phyloP scores from a whole-genome alignment of 176 grass and related monocot species.

The Secale cereale region DNA sequence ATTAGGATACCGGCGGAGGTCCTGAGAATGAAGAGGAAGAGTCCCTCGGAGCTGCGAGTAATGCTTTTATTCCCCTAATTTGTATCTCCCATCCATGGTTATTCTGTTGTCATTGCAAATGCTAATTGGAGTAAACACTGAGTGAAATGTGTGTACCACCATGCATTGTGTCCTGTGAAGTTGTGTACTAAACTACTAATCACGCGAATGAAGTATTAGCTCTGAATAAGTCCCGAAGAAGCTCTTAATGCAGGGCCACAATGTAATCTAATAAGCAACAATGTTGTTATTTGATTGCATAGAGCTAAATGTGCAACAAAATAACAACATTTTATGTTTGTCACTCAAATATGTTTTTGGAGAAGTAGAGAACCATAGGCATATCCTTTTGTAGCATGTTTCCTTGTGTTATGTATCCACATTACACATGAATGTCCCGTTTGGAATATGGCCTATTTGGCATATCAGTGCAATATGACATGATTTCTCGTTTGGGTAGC shows the following conservation, averaged over 20 bases:
- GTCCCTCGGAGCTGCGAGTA: slow-evolving; percentile 72
- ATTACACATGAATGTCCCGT: not conserved
- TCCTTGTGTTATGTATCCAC: not conserved
- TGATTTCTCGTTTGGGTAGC: no score
- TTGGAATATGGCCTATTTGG: no score
- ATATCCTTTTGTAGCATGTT: no score
- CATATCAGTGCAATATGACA: no score
- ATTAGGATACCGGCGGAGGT: slow-evolving; percentile 24
- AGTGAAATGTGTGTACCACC: not conserved
- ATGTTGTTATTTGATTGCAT: not conserved
- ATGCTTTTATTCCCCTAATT: not conserved
- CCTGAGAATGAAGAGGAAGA: slow-evolving; percentile 80
- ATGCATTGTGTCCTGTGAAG: not conserved
- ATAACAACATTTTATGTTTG: no score
- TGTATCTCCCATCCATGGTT: not conserved
- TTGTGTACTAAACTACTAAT: not conserved
- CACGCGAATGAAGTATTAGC: not conserved
- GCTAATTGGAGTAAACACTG: not conserved
- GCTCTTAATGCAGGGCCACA: no score
- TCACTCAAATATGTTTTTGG: not conserved
- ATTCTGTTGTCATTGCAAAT: not conserved
- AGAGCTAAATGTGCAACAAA: not conserved
- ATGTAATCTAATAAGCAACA: not conserved
- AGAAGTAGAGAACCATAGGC: not conserved
- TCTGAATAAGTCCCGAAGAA: not conserved